Base-by-base conservation (phyloP, 306 rosid genomes). In the Citrullus colocynthis region DNA sequence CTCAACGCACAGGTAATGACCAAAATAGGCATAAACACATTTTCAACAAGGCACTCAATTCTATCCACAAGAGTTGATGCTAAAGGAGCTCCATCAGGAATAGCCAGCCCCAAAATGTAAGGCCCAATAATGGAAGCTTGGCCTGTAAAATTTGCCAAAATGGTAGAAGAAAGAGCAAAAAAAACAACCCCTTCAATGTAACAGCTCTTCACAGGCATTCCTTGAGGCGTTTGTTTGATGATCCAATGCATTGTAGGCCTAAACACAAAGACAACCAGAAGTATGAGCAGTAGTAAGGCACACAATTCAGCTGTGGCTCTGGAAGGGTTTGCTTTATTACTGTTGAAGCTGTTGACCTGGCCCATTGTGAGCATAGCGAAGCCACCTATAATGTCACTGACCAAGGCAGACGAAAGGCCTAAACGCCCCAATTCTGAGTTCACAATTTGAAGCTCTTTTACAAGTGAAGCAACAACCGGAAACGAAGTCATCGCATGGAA, bases 41-140 rank as follows among this genome's bases (percentile, higher is more conserved):
- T 81, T 1, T 83, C 78, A 15, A 81, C 88, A 30, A 91, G 79
- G 74, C 81, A 73, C 6, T 91, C 93, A 10, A 93, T 78, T 82
- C 84, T 88, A 2, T 52, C 79, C 2, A 80, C 78, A 0, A 93
- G 55, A 3, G 97, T 80, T 1, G 91, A 81, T 17, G 91, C 97
- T 8, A 93, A 58, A 1, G 96, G 96, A 2, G 90, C 96, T 32
- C 95, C 96, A 3, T 78, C 93, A 0, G 96, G 98, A 17, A 87
- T 75, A 7, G 94, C 88, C 85, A 93, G 28, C 10, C 94, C 98
- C 63, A 90, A 34, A 1, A 85, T 4, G 64, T 83, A 91, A 58
- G 91, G 84, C 9, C 90, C 88, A 1, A 86, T 48, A 14, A 84
- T 78, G 12, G 62, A 54, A 17, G 16, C 28, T 13, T 82, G 84